Evolutionary conservation across 2,329 filamentous ascomycete species (phyloP).

Genomic region (Fusarium coicis): DNA sequence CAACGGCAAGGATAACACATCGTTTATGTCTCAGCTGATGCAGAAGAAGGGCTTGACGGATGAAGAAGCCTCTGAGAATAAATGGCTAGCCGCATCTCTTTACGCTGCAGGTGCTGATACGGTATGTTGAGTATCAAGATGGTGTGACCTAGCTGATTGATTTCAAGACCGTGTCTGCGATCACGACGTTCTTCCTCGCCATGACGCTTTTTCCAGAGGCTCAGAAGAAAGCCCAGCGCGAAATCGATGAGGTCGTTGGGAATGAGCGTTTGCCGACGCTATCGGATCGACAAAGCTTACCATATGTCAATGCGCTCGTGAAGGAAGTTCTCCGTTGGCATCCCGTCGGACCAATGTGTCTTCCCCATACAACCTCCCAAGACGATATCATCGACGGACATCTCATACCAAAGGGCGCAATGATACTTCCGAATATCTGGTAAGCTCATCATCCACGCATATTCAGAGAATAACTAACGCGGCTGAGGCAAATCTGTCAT

Average conservation of each 20-base stretch:
- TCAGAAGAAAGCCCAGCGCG: slow-evolving; percentile 22
- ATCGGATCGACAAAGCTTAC: slow-evolving; percentile 37
- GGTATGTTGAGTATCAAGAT: neutral
- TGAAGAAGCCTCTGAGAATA: slow-evolving; percentile 16
- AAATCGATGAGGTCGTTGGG: slow-evolving; percentile 38
- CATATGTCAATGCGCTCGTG: slow-evolving; percentile 43
- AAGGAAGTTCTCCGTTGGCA: slow-evolving; percentile 46
- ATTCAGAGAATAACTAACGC: neutral
- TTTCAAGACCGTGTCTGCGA: slow-evolving; percentile 32
- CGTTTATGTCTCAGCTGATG: slow-evolving; percentile 14
- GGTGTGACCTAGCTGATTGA: fast-evolving
- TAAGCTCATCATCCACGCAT: neutral
- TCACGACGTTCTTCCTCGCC: slow-evolving; percentile 28
- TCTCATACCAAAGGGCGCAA: slow-evolving; percentile 37
- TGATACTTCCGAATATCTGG: slow-evolving; percentile 36
- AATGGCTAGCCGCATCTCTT: slow-evolving; percentile 29
- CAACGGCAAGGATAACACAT: slow-evolving; percentile 4
- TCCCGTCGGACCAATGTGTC: slow-evolving; percentile 47
- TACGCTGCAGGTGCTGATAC: slow-evolving; percentile 39
- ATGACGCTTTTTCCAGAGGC: slow-evolving; percentile 14
- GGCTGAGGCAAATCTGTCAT: slow-evolving; percentile 27
- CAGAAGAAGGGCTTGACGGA: neutral
- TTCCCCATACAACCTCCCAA: slow-evolving; percentile 52
- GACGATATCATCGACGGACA: slow-evolving; percentile 29
- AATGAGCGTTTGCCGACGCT: slow-evolving; percentile 35